Base-by-base conservation (phyloP, 2,329 filamentous ascomycete genomes). In the Exophiala mesophila region DNA sequence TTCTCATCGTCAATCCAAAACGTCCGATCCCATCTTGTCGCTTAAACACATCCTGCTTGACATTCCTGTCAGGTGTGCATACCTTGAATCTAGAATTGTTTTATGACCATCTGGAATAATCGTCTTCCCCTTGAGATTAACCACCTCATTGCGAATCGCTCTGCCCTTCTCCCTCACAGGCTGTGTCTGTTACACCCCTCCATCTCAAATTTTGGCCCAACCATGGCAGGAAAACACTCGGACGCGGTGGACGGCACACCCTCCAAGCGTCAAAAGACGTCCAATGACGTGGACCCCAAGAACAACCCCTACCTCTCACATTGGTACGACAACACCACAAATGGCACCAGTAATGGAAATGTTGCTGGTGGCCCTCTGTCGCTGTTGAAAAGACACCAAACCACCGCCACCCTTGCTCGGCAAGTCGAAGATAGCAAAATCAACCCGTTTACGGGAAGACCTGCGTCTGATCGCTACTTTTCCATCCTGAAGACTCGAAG, bases 301-400 rank as follows among this genome's bases (percentile, higher is more conserved):
- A 60, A 76, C 61, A 97, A 97, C 63, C 87, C 86, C 1, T 97
- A 98, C 70, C 80, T 98, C 50, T 86, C 88, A 43, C 92, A 98
- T 67, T 84, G 85, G 79, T 81, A 90, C 66, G 74, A 82, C 50
- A 62, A 69, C 64, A 54, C 64, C 56, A 36, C 41, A 17, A 52
- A 56, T 39, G 45, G 59, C 53, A 52, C 59, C 55, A 55, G 55
- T 40, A 63, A 65, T 37, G 62, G 56, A 28, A 52, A 57, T 44
- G 55, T 45, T 46, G 60, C 53, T 42, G 61, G 66, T 39, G 73
- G 76, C 19, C 69, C 74, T 35, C 71, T 94, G 43, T 72, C 74
- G 30, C 72, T 75, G 45, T 80, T 96, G 66, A 79, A 77, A 64
- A 80, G 85, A 53, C 88, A 94, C 64, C 68, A 80, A 44, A 94